Conservation (phyloP, 2,329 filamentous ascomycete genomes). For the Decorospora gaudefroyi region DNA sequence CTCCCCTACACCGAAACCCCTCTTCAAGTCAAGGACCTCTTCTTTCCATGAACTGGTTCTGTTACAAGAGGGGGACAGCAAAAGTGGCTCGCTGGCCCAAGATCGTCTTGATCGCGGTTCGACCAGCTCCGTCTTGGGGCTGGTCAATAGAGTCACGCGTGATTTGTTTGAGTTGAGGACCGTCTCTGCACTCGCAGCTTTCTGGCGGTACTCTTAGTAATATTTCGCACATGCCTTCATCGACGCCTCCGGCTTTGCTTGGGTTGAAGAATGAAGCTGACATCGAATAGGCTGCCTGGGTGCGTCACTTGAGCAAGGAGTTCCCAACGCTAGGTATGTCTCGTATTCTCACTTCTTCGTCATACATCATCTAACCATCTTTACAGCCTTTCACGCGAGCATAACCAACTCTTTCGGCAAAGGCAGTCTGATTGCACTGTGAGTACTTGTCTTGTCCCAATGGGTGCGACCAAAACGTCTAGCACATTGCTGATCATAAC, state of each 20-base stretch:
- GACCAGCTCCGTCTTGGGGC: slow-evolving; percentile 86
- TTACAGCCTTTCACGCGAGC: slow-evolving; percentile 81
- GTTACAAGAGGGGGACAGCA: slow-evolving; percentile 99
- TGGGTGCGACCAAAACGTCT: too few species aligned
- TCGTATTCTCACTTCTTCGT: too few species aligned
- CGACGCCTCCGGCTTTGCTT: slow-evolving; percentile 22
- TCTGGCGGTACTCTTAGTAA: slow-evolving; percentile 97
- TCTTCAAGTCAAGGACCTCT: slow-evolving; percentile 89
- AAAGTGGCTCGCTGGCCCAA: slow-evolving; percentile 70
- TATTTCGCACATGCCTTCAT: slow-evolving; percentile 78
- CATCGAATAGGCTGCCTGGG: slow-evolving; percentile 79
- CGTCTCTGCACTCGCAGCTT: slow-evolving; percentile 65
- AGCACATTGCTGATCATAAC: too few species aligned
- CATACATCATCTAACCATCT: slow-evolving; percentile 13
- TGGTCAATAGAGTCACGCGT: slow-evolving; percentile 74
- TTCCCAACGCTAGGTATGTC: slow-evolving; percentile 73
- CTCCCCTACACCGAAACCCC: slow-evolving; percentile 55
- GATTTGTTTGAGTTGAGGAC: slow-evolving; percentile 98
- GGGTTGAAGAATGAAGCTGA: slow-evolving; percentile 30
- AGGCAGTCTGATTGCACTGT: slow-evolving; percentile 89
- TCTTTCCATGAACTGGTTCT: slow-evolving; percentile 80
- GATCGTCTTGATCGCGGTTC: slow-evolving; percentile 68
- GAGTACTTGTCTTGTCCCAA: too few species aligned
- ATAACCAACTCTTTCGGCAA: slow-evolving; percentile 98
- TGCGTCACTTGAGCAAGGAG: slow-evolving; percentile 83